Evolutionary conservation across 2,329 filamentous ascomycete species (phyloP).

Genomic region (Trichoderma lentiforme): DNA sequence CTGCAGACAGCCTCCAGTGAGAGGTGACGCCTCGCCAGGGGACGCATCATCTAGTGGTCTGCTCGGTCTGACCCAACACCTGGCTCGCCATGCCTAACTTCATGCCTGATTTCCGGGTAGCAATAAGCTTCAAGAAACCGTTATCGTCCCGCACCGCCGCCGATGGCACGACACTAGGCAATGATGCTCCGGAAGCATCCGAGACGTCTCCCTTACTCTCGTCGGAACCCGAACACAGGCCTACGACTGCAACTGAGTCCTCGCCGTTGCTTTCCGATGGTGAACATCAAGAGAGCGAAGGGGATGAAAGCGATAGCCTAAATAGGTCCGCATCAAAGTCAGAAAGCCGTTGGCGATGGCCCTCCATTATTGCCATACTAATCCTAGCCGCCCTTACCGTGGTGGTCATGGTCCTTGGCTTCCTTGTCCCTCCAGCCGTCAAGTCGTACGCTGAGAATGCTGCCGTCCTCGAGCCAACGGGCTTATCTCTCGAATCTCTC

Average conservation of each 20-base stretch:
- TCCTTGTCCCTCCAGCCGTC: slow-evolving; percentile 75
- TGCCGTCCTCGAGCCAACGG: slow-evolving; percentile 75
- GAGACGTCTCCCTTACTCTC: slow-evolving; percentile 46
- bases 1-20: not conserved
- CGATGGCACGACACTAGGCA: not conserved
- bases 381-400: slow-evolving; percentile 62
- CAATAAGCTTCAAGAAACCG: not conserved
- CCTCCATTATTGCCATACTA: slow-evolving; percentile 70
- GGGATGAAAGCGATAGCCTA: slow-evolving; percentile 36
- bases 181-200: not conserved
- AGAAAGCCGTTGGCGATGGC: slow-evolving; percentile 55
- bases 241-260: slow-evolving; percentile 39
- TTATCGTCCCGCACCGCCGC: not conserved
- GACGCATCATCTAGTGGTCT: slow-evolving; percentile 4
- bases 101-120: slow-evolving; percentile 10
- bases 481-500: slow-evolving; percentile 80
- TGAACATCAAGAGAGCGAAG: slow-evolving; percentile 4
- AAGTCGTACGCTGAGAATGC: slow-evolving; percentile 85
- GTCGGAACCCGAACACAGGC: slow-evolving; percentile 29
- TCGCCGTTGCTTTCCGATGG: slow-evolving; percentile 48
- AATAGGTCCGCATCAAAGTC: slow-evolving; percentile 26
- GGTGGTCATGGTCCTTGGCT: slow-evolving; percentile 71
- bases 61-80: not conserved
- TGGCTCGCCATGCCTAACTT: slow-evolving; percentile 13
- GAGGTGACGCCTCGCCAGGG: slow-evolving; percentile 7